Evolutionary conservation across 805 yeast species (phyloP), one percentile per base, ranked within the genome.

Genomic region (Candida xiaguanensis): DNA sequence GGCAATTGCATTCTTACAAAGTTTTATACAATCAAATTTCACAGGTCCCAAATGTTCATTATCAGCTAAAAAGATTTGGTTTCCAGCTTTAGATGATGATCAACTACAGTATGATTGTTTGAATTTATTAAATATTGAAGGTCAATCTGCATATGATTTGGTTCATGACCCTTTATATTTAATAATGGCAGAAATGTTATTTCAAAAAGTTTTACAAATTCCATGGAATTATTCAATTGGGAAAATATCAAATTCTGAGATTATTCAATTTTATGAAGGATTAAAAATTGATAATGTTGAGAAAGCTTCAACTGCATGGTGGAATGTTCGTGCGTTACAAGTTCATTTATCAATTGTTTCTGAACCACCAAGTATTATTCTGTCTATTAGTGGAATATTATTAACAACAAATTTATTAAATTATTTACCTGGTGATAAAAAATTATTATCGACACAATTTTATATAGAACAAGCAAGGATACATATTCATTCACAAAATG

Each of bases 31-130:
- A 56, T 60, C 74, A 36, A 90, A 90, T 57, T 86, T 73, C 59
- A 86, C 95, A 0, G 97, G 97, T 7, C 96, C 96, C 4, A 71
- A 74, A 18, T 51, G 78, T 2, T 70, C 72, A 4, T 48, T 65
- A 16, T 59, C 58, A 3, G 49, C 71, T 4, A 51, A 52, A 25
- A 52, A 62, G n/a, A 34, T 51, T n/a, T 50, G 59, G 40, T 66
- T 68, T 41, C 50, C 58, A 2, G 45, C 22, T 11, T 50, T 41
- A 15, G 65, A 46, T 40, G 36, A 31, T 6, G 32, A 36, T 32
- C 35, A 40, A 28, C 33, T 55, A 27, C 64, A 55, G 37, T 27
- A 41, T 14, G 66, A 60, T 17, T 61, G 74, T 25, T 50, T 76
- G 11, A 57, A 53, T 23, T 53, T 69, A 1, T 63, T 85, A 31